Evolutionary conservation across 208 protist genomes (phyloP).

Genomic region (Sergeia podlipaevii): DNA sequence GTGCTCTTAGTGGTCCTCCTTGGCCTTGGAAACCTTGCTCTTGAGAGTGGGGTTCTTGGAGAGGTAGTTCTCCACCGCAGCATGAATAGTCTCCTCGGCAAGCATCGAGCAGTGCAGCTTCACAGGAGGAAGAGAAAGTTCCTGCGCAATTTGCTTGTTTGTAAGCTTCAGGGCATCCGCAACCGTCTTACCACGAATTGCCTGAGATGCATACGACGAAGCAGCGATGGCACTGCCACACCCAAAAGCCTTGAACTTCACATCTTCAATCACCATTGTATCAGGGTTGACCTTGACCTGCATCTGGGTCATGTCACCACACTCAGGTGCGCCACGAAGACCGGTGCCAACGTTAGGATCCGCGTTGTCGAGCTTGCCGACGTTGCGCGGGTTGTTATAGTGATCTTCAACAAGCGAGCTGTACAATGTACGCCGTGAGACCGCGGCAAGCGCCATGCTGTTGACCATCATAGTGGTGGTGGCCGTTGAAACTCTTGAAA

Average conservation of each 20-base stretch:
- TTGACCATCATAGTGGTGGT: too few relatives aligned
- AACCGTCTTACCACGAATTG: slow-evolving; percentile 97
- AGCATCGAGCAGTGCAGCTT: slow-evolving; percentile 99
- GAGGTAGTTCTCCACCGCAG: slow-evolving; percentile 97
- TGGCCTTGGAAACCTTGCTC: slow-evolving; percentile 69
- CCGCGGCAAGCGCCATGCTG: too few relatives aligned
- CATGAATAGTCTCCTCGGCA: slow-evolving; percentile 99
- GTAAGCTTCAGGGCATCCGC: slow-evolving; percentile 96
- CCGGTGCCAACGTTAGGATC: slow-evolving; percentile 97
- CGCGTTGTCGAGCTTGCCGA: slow-evolving; percentile 97
- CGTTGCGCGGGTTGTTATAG: slow-evolving; percentile 98
- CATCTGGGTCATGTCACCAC: slow-evolving; percentile 99
- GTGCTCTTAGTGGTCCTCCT: slow-evolving; percentile 8
- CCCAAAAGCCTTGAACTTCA: slow-evolving; percentile 99
- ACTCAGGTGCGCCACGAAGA: slow-evolving; percentile 97
- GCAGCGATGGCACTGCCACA: slow-evolving; percentile 99
- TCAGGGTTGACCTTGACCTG: slow-evolving; percentile 95
- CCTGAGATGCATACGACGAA: slow-evolving; percentile 97
- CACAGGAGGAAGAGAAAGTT: slow-evolving; percentile 98
- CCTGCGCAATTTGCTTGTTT: slow-evolving; percentile 98
- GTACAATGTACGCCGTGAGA: slow-evolving; percentile 91
- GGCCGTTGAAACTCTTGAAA: neutral
- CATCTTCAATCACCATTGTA: slow-evolving; percentile 91
- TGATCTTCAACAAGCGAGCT: slow-evolving; percentile 98
- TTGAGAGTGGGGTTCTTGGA: slow-evolving; percentile 92